A percentile compares a stretch with the other conserved stretches of the same genome.
phyloP scores from a whole-genome alignment of 441 rosid species.

The Sinapis alba region DNA sequence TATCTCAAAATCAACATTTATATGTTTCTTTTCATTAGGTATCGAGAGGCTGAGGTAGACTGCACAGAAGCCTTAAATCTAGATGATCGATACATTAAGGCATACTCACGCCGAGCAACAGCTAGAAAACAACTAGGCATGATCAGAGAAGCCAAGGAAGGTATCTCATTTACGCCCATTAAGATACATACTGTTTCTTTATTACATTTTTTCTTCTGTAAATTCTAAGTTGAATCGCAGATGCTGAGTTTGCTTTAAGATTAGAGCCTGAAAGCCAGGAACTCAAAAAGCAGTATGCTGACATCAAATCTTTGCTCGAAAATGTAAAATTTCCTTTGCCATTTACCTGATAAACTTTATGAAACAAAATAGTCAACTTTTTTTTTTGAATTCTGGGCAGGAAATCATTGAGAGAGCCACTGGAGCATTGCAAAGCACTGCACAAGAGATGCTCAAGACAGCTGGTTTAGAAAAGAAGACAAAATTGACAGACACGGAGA shows the following conservation, averaged over 20 bases:
- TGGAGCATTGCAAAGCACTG: constrained; percentile 53
- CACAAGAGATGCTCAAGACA: constrained; percentile 45
- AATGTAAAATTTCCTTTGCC: constrained; percentile 45
- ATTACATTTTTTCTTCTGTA: background rate
- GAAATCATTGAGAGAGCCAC: constrained; percentile 67
- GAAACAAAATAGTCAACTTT: background rate
- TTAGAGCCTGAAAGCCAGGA: constrained; percentile 89
- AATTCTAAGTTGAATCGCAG: constrained; percentile 43
- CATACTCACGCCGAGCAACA: constrained; percentile 93
- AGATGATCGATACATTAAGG: constrained; percentile 88
- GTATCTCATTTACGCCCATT: constrained; percentile 36
- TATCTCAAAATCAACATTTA: constrained; percentile 60
- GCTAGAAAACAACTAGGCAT: constrained; percentile 82
- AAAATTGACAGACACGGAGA: background rate
- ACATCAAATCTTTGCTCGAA: constrained; percentile 67
- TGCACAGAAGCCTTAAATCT: constrained; percentile 92
- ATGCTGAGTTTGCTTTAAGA: constrained; percentile 85
- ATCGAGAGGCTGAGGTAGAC: constrained; percentile 84
- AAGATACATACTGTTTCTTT: background rate
- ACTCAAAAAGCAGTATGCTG: constrained; percentile 75
- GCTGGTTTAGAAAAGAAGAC: constrained; percentile 45
- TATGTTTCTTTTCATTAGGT: constrained; percentile 45
- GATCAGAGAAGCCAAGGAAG: constrained; percentile 78
- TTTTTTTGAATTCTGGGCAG: constrained; percentile 37
- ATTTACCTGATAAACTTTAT: background rate